Conservation (phyloP, 805 yeast genomes). For the Nakazawaea pomicola region DNA sequence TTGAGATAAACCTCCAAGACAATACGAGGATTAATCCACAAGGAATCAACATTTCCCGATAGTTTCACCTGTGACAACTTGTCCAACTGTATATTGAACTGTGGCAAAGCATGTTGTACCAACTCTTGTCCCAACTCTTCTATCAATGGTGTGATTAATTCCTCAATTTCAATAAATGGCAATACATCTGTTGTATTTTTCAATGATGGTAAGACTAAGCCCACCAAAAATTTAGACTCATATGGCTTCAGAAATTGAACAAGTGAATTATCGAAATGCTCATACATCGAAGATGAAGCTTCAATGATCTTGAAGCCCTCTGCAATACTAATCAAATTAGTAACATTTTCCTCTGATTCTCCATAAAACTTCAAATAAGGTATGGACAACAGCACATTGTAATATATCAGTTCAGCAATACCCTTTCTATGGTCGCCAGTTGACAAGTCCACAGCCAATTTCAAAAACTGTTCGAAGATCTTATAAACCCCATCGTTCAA, state of each 20-base stretch:
- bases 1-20: constrained; percentile 57
- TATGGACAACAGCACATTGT: constrained; percentile 52
- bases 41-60: constrained; percentile 51
- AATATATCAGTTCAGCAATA: constrained; percentile 64
- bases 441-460: constrained; percentile 54
- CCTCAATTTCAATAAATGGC: constrained; percentile 36
- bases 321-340: constrained; percentile 43
- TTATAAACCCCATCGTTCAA: constrained; percentile 37
- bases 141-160: constrained; percentile 18
- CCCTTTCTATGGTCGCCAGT: constrained; percentile 38
- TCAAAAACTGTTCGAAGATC: constrained; percentile 49
- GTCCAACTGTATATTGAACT: constrained; percentile 28
- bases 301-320: constrained; percentile 28
- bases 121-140: constrained; percentile 15
- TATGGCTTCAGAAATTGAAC: constrained; percentile 39
- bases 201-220: constrained; percentile 49
- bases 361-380: constrained; percentile 43
- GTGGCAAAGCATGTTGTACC: constrained; percentile 24
- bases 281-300: constrained; percentile 14
- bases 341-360: constrained; percentile 28
- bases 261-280: constrained; percentile 34
- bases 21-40: constrained; percentile 64
- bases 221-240: constrained; percentile 41
- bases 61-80: constrained; percentile 28
- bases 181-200: constrained; percentile 33